phyloP scores from a whole-genome alignment of 208 protist species.

The Angomonas ambiguus region DNA sequence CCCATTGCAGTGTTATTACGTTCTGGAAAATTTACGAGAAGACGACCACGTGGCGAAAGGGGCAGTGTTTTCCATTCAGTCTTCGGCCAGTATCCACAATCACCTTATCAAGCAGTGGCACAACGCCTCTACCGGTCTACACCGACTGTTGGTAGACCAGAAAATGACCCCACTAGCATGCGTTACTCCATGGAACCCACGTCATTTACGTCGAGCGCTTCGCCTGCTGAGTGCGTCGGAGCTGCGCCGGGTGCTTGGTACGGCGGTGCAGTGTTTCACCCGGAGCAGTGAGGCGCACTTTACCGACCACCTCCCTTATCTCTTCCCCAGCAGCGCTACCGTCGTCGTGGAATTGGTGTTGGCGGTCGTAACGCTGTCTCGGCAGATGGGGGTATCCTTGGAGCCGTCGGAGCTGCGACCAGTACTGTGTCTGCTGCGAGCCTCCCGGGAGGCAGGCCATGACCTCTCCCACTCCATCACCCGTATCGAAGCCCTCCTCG shows the following conservation, averaged over 20 bases:
- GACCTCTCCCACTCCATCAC: constrained; percentile 30
- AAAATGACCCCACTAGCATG: background rate
- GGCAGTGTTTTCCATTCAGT: constrained; percentile 59
- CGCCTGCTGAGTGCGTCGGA: constrained; percentile 37
- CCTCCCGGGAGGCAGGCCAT: constrained; percentile 51
- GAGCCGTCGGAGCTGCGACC: constrained; percentile 32
- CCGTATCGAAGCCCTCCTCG: constrained; percentile 63
- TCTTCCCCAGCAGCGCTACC: constrained; percentile 8
- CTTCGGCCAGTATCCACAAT: constrained; percentile 52
- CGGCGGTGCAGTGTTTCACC: constrained; percentile 9
- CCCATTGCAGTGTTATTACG: constrained; percentile 58
- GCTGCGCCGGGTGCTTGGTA: constrained; percentile 24
- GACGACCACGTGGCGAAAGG: constrained; percentile 10
- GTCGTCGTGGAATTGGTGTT: constrained; percentile 46
- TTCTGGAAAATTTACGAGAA: constrained; percentile 19
- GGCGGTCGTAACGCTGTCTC: constrained; percentile 58
- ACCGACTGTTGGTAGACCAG: constrained; percentile 21
- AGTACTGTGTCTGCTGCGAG: constrained; percentile 49
- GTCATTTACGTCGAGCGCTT: constrained; percentile 59
- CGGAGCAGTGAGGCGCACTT: background rate
- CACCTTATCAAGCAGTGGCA: constrained; percentile 83
- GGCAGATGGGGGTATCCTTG: constrained; percentile 50
- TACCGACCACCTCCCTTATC: background rate
- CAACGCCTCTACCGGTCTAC: constrained; percentile 60
- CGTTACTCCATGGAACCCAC: constrained; percentile 59